phyloP scores from a whole-genome alignment of 2,329 filamentous ascomycete species.

The Claviceps africana region DNA sequence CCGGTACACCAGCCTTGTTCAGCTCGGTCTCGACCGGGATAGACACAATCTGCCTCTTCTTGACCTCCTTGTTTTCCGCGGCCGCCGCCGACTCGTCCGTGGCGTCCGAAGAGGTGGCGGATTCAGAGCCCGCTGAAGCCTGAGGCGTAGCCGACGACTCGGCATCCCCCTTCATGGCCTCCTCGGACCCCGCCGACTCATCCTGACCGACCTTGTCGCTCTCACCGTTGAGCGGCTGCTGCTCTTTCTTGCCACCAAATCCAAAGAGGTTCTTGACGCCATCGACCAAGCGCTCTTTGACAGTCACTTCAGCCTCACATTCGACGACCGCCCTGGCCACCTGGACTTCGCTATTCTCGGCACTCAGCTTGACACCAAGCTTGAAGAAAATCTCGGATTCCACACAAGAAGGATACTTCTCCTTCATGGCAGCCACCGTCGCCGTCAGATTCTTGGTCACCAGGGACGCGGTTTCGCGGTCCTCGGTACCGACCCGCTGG shows the following conservation, averaged over 20 bases:
- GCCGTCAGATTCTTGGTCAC: constrained; percentile 76
- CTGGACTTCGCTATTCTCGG: constrained; percentile 66
- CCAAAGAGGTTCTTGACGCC: constrained; percentile 94
- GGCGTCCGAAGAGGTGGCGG: constrained; percentile 17
- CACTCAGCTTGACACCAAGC: constrained; percentile 58
- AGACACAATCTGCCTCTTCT: constrained; percentile 44
- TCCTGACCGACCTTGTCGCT: constrained; percentile 30
- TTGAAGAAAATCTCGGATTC: constrained; percentile 67
- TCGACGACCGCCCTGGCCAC: constrained; percentile 64
- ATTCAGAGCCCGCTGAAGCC: constrained; percentile 7
- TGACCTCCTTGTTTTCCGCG: constrained; percentile 35
- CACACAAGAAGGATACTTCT: constrained; percentile 59
- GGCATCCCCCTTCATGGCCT: constrained; percentile 29
- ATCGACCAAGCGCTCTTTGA: constrained; percentile 74
- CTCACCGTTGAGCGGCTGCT: constrained; percentile 59
- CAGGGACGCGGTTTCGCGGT: constrained; percentile 51
- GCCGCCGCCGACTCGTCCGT: constrained; percentile 30
- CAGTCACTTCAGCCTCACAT: constrained; percentile 62
- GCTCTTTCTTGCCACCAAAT: constrained; percentile 73
- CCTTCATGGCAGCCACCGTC: constrained; percentile 63
- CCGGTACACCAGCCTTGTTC: constrained; percentile 35
- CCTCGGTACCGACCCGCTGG: constrained; percentile 49
- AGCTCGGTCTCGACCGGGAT: constrained; percentile 38
- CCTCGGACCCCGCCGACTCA: constrained; percentile 19
- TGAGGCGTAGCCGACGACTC: constrained; percentile 13